Percentiles rank a stretch among this genome's conserved stretches.
phyloP scores from a whole-genome alignment of 2,329 filamentous ascomycete genomes.

The Thielaviopsis punctulata region DNA sequence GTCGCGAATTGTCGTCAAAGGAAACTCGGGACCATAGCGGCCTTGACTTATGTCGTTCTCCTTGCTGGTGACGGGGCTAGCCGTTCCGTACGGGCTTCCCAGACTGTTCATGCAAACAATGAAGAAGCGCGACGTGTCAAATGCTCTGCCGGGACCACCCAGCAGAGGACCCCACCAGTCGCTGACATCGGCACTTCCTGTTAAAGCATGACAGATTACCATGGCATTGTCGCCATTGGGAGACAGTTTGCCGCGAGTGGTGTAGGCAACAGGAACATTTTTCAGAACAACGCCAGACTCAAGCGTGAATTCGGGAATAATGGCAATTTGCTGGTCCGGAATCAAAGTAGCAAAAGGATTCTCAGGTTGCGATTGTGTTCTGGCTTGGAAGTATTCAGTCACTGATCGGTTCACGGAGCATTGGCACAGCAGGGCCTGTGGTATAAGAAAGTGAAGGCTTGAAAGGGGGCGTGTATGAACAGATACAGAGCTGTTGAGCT shows the following conservation, averaged over 20 bases:
- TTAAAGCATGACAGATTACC: conserved; percentile 71
- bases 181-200: conserved; percentile 66
- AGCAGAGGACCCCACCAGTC: conserved; percentile 83
- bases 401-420: conserved; percentile 25
- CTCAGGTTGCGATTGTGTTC: conserved; percentile 55
- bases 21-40: conserved; percentile 87
- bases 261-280: conserved; percentile 59
- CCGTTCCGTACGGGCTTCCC: conserved; percentile 71
- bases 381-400: conserved; percentile 51
- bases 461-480: background rate
- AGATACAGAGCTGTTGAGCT: too few relatives aligned
- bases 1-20: conserved; percentile 83
- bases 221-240: conserved; percentile 46
- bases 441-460: background rate
- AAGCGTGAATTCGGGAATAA: conserved; percentile 77
- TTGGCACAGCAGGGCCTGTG: background rate
- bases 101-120: conserved; percentile 74
- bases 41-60: conserved; percentile 59
- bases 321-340: conserved; percentile 69
- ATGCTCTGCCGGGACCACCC: conserved; percentile 59
- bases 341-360: conserved; percentile 83
- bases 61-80: conserved; percentile 77
- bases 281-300: conserved; percentile 74
- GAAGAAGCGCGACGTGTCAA: conserved; percentile 71
- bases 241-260: conserved; percentile 44